Percentiles rank a stretch among this genome's conserved stretches.
phyloP scores from a whole-genome alignment of 164 flowering plant genomes.

The Macadamia tetraphylla region DNA sequence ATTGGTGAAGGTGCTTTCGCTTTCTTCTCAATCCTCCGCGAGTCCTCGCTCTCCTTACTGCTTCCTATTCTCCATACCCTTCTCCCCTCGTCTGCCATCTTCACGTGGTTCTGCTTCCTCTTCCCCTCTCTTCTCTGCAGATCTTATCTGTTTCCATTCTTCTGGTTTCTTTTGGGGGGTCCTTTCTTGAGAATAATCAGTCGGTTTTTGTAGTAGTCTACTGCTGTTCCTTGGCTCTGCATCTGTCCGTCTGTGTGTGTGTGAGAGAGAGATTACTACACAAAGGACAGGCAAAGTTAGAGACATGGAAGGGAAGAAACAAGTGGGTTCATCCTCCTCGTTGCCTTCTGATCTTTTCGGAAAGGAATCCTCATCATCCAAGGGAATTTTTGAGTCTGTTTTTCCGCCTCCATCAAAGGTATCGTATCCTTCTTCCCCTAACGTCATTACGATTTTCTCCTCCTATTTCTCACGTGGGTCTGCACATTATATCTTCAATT shows the following conservation, averaged over 20 bases:
- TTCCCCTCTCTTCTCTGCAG: constrained; percentile 9
- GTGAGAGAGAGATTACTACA: background rate
- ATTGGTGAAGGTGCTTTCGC: background rate
- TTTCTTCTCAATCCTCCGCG: background rate
- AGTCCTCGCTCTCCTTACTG: too few species aligned
- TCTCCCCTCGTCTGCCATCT: background rate
- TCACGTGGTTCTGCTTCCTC: background rate
- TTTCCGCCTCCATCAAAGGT: constrained; percentile 32
- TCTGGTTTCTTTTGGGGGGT: background rate
- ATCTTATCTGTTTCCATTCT: constrained; percentile 16
- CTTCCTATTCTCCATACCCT: too few species aligned
- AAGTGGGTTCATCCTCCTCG: constrained; percentile 39
- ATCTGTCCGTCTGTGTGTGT: too few species aligned
- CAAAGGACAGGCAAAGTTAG: background rate
- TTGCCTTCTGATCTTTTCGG: constrained; percentile 55
- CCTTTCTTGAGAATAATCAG: background rate
- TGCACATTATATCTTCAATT: background rate
- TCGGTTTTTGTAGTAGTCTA: constrained; percentile 5
- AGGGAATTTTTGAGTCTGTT: background rate
- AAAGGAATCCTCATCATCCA: constrained; percentile 24
- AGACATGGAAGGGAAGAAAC: constrained; percentile 43
- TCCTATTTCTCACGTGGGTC: background rate
- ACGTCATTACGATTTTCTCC: too few species aligned
- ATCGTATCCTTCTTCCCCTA: constrained; percentile 3
- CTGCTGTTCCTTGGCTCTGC: constrained; percentile 9